Evolutionary conservation across 2,329 filamentous ascomycete species (phyloP).

Genomic region (Talaromyces sp.): DNA sequence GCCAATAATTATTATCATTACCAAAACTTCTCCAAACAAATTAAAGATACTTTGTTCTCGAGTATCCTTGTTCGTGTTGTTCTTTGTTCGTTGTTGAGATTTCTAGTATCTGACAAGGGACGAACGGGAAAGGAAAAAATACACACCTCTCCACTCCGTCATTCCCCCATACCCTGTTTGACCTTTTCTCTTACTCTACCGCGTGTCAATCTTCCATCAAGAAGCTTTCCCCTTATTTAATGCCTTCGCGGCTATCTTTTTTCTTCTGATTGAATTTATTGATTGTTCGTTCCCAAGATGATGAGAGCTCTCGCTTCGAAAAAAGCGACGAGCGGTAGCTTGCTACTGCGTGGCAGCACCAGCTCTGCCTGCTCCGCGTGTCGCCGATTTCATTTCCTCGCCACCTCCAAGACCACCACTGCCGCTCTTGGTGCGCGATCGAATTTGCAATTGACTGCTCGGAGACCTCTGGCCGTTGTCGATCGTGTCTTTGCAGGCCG

Average conservation of each 20-base stretch:
- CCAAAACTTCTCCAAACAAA: not conserved
- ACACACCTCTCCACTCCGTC: slow-evolving; percentile 10
- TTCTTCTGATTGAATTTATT: not conserved
- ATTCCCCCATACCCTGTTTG: not conserved
- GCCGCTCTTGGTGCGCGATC: slow-evolving; percentile 28
- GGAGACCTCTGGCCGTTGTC: slow-evolving; percentile 37
- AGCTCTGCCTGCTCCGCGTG: slow-evolving; percentile 30
- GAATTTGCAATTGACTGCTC: slow-evolving; percentile 33
- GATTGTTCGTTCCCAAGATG: slow-evolving; percentile 25
- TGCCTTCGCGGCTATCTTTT: slow-evolving; percentile 1
- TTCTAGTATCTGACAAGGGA: not conserved
- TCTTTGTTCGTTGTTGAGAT: not conserved
- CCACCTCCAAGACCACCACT: slow-evolving; percentile 30
- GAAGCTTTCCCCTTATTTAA: not conserved
- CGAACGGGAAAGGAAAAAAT: not conserved
- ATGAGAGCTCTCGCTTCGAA: slow-evolving; percentile 38
- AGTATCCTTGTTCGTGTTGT: not conserved
- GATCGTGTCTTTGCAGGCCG: slow-evolving; percentile 36
- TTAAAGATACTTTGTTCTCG: not conserved
- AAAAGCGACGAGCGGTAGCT: slow-evolving; percentile 36
- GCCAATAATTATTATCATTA: not conserved
- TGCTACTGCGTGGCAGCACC: slow-evolving; percentile 36
- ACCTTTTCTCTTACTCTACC: not conserved
- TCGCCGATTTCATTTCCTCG: slow-evolving; percentile 34
- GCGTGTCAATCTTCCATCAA: slow-evolving; percentile 1